Evolutionary conservation across 2,329 filamentous ascomycete species (phyloP).

Genomic region (Whalleya microplaca): DNA sequence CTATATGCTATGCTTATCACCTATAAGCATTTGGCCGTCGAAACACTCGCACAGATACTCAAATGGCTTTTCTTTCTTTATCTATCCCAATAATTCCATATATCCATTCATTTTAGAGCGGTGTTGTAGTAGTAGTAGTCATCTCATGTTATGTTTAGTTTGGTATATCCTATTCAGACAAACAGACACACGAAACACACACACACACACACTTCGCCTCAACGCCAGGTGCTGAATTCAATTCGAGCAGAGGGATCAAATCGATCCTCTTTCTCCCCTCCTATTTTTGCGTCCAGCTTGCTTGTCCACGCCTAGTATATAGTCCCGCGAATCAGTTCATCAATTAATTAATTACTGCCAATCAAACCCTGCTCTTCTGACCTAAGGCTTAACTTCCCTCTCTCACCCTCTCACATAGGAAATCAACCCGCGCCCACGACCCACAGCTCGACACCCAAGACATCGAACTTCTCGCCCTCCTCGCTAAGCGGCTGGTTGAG

Average conservation of each 20-base stretch:
- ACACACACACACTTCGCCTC: background rate
- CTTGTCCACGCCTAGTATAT: too few relatives aligned
- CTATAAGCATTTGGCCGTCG: too few relatives aligned
- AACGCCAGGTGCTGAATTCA: background rate
- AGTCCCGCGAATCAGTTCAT: too few relatives aligned
- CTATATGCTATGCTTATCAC: too few relatives aligned
- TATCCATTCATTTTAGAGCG: background rate
- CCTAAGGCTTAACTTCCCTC: too few relatives aligned
- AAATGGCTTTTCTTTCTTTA: background rate
- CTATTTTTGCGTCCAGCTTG: too few relatives aligned
- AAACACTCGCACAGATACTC: too few relatives aligned
- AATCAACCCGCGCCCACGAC: conserved; percentile 65
- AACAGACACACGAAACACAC: background rate
- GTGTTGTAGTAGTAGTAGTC: background rate
- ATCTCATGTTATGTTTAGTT: background rate
- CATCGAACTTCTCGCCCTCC: conserved; percentile 87
- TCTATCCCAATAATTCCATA: background rate
- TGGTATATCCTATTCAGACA: background rate
- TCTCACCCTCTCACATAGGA: too few relatives aligned
- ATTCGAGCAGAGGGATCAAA: background rate
- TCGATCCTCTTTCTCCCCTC: background rate
- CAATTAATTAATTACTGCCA: too few relatives aligned
- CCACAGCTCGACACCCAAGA: conserved; percentile 93
- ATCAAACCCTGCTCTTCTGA: too few relatives aligned
- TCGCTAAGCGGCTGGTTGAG: conserved; percentile 94